These are phyloP conservation scores for Trypanosoma brucei DNA, from an alignment of 208 protist genomes.

Conservation along the genomic window DNA sequence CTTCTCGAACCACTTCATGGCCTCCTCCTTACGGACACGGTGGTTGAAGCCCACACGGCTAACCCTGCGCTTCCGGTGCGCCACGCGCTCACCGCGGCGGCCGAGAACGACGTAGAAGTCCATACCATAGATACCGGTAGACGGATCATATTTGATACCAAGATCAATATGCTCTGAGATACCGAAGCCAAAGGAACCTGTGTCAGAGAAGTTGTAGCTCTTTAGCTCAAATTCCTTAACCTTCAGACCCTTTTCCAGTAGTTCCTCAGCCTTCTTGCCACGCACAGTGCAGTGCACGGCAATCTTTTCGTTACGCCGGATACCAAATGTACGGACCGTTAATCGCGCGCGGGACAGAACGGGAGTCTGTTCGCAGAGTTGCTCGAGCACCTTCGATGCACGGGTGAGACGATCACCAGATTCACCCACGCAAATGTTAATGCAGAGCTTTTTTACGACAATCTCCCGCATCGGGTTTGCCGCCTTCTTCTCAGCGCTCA, in stretches of 20 bases:
- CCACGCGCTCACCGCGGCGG: slow-evolving; percentile 95
- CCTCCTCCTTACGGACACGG: slow-evolving; percentile 94
- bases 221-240: slow-evolving; percentile 99
- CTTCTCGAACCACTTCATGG: slow-evolving; percentile 99
- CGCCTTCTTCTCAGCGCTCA: slow-evolving; percentile 81
- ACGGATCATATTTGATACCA: slow-evolving; percentile 99
- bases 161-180: slow-evolving; percentile 99
- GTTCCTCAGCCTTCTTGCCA: slow-evolving; percentile 98
- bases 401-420: slow-evolving; percentile 97
- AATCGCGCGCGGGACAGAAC: slow-evolving; percentile 95
- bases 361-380: slow-evolving; percentile 97
- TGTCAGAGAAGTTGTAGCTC: slow-evolving; percentile 93
- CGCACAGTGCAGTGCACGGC: slow-evolving; percentile 98
- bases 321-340: slow-evolving; percentile 98
- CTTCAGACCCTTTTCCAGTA: slow-evolving; percentile 97
- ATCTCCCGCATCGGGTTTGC: slow-evolving; percentile 96
- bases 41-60: slow-evolving; percentile 91
- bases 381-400: slow-evolving; percentile 98
- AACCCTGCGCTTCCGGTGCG: slow-evolving; percentile 78
- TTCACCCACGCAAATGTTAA: slow-evolving; percentile 99
- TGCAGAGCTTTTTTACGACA: slow-evolving; percentile 97
- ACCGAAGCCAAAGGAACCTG: slow-evolving; percentile 99
- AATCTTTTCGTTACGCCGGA: slow-evolving; percentile 99
- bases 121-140: slow-evolving; percentile 98
- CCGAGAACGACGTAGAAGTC: slow-evolving; percentile 98